A percentile compares a stretch with the other conserved stretches of the same genome.
Conservation (phyloP, 768 basidiomycete genomes). For the Hericium alpestre region DNA sequence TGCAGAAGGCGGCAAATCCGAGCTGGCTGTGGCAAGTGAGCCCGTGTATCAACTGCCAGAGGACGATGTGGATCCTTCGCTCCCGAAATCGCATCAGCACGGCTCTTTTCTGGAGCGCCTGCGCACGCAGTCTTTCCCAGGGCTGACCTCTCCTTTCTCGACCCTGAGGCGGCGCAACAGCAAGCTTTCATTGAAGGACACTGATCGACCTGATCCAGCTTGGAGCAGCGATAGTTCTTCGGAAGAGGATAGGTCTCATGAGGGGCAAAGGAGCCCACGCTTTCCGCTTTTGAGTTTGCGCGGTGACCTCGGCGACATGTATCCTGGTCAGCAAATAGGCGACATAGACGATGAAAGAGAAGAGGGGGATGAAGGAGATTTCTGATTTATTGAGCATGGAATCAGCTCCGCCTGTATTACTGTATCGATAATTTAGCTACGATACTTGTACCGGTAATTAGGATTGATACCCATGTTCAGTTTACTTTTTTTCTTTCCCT, state of each 20-base stretch:
- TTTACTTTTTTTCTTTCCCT: no score
- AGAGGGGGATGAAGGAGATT: conserved; percentile 7
- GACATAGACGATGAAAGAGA: conserved; percentile 1
- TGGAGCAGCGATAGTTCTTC: conserved; percentile 12
- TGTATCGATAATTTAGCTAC: no score
- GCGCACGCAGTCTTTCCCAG: conserved; percentile 12
- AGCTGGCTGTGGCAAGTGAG: background rate
- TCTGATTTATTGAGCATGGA: background rate
- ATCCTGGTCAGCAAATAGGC: background rate
- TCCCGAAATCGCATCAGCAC: background rate
- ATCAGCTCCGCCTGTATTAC: no score
- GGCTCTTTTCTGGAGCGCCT: conserved; percentile 10
- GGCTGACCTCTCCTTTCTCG: conserved; percentile 3
- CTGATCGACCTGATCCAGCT: background rate
- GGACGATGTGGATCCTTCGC: conserved; percentile 1
- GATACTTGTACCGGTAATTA: no score
- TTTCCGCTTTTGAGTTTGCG: conserved; percentile 2
- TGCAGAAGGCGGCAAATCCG: conserved; percentile 1
- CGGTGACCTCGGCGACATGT: conserved; percentile 8
- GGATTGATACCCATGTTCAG: no score
- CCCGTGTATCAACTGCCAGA: background rate
- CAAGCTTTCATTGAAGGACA: background rate
- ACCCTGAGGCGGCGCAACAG: background rate
- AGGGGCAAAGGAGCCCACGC: background rate
- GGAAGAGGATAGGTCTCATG: conserved; percentile 2